phyloP scores from a whole-genome alignment of 108 stramenopile species.

The Schizochytrium sp. region DNA sequence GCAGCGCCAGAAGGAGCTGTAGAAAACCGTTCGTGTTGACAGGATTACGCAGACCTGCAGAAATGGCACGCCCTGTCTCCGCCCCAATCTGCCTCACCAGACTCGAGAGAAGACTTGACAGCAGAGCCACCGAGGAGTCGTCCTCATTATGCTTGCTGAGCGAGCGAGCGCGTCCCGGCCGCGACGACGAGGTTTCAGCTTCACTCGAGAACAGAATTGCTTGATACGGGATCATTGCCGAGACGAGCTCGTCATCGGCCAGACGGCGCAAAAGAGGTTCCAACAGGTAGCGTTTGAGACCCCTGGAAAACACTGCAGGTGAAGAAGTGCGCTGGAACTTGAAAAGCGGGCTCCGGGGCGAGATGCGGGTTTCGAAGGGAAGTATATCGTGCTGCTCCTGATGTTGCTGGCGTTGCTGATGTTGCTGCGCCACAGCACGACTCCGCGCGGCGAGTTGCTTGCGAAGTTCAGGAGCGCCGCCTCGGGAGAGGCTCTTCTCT shows the following conservation, averaged over 20 bases:
- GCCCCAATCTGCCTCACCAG: constrained; percentile 7
- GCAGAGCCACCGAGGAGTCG: not conserved
- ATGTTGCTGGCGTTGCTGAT: not conserved
- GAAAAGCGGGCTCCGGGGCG: not conserved
- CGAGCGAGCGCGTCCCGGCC: not conserved
- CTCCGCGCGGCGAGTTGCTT: not conserved
- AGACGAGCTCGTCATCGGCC: constrained; percentile 7
- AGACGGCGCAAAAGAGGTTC: not conserved
- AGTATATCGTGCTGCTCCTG: not conserved
- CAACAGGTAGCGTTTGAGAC: not conserved
- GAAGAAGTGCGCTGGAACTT: not conserved
- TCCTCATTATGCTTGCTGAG: not conserved
- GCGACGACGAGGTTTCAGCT: not conserved
- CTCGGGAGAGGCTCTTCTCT: not conserved
- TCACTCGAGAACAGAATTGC: not conserved
- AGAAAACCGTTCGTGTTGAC: constrained; percentile 21
- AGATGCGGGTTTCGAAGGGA: not conserved
- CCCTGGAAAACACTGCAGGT: not conserved
- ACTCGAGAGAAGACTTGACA: not conserved
- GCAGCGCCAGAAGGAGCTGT: constrained; percentile 22
- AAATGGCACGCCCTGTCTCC: not conserved
- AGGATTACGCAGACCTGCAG: not conserved
- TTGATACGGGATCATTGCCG: not conserved
- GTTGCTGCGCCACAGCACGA: not conserved
- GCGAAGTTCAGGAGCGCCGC: not conserved